Base-by-base conservation (phyloP, 2,329 filamentous ascomycete species). In the Drechslerella coelobrocha region DNA sequence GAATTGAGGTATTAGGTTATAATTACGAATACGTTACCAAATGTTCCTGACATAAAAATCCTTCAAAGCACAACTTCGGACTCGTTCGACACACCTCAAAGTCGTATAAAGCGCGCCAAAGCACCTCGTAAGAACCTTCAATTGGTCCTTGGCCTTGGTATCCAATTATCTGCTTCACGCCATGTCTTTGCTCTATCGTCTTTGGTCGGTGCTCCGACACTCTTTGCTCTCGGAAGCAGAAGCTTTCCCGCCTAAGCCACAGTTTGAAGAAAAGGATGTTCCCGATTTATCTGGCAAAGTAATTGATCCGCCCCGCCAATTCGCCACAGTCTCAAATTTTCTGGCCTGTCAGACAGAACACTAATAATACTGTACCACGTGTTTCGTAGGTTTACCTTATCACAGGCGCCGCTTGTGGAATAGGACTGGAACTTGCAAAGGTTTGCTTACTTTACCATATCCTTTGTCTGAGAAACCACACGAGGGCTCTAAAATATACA, bases 401-500 rank as follows among this genome's bases (percentile, higher is more conserved):
- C 14, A 87, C 79, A 0, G 83, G 83, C 21, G 81, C 80, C 23
- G 79, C 80, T 56, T 75, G 79, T 0, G 82, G 82, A 34, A 79
- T 85, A 5, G 84, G 84, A 8, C 80, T 81, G 41, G 82, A 85
- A 73, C 79, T 86, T 19, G 79, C 78, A 29, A 80, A 81, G 39
- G 68, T 65, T 12, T 23, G 17, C 23, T 23, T 19, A 45, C 19
- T 27, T 8, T 24, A 4, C 14, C n/a, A 31, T 77, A 31, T 55
- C 66, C 59, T 9, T 12, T 14, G 37, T 24, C n/a, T 50, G 17
- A 23, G 10, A 8, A 19, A 31, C 23, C 21, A 17, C 21, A 17
- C n/a, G 7, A 12, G 29, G 12, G 29, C 29, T 34, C 21, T 8
- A n/a, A n/a, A n/a, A n/a, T n/a, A n/a, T n/a, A n/a, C n/a, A n/a